Conservation (phyloP, 345 rosid species). For the Pistacia integerrima region DNA sequence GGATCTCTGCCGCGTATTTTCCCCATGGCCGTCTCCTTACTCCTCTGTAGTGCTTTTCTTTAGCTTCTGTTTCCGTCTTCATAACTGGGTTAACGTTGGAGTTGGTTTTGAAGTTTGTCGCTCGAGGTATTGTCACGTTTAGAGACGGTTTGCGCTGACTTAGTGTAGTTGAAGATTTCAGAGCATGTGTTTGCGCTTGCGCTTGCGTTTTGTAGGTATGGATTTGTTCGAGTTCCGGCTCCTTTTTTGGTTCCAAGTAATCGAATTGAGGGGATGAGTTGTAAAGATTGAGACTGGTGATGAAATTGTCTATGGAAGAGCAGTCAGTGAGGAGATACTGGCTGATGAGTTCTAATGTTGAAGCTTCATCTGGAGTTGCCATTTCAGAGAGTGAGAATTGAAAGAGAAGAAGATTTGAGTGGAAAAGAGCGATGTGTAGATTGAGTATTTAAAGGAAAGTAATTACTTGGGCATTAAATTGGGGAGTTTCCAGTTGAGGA, state of each 20-base stretch:
- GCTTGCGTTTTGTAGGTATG: background rate
- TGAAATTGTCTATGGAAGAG: slow-evolving; percentile 39
- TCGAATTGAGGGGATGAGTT: slow-evolving; percentile 5
- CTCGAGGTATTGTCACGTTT: slow-evolving; percentile 46
- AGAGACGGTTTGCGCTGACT: slow-evolving; percentile 70
- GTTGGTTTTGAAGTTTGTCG: slow-evolving; percentile 15
- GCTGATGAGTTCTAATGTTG: slow-evolving; percentile 57
- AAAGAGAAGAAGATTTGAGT: slow-evolving; percentile 24
- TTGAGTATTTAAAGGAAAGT: slow-evolving; percentile 21
- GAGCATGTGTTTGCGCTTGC: background rate
- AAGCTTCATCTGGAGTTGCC: slow-evolving; percentile 40
- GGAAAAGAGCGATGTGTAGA: slow-evolving; percentile 25
- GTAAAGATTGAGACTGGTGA: slow-evolving; percentile 27
- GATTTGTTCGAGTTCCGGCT: background rate
- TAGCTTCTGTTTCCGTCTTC: slow-evolving; percentile 8
- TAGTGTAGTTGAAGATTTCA: slow-evolving; percentile 41
- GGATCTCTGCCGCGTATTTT: slow-evolving; percentile 84
- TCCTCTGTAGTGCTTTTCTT: slow-evolving; percentile 73
- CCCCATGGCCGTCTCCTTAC: slow-evolving; percentile 94
- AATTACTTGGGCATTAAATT: background rate
- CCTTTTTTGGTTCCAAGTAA: background rate
- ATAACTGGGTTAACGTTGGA: slow-evolving; percentile 17
- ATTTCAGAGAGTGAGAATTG: background rate
- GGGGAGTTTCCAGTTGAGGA: slow-evolving; percentile 21
- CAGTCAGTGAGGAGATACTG: slow-evolving; percentile 66